phyloP scores from a whole-genome alignment of 768 basidiomycete genomes.

The Amanita subjunquillea region DNA sequence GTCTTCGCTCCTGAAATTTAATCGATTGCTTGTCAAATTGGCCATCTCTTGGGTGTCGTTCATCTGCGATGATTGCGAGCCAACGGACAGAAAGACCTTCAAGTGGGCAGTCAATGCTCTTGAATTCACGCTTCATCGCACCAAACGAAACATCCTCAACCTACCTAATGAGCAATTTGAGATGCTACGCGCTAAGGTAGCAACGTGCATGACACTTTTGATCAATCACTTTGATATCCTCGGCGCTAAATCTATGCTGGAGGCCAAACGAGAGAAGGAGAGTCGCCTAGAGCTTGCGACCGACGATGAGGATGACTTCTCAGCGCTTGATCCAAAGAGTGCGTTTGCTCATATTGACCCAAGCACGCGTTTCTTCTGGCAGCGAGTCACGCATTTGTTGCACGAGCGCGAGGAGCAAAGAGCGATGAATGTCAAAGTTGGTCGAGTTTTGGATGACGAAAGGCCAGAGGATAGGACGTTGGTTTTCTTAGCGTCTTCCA shows the following conservation, averaged over 20 bases:
- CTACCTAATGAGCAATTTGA: conserved; percentile 85
- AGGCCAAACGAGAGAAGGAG: conserved; percentile 88
- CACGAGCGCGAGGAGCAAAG: conserved; percentile 58
- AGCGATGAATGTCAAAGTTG: conserved; percentile 60
- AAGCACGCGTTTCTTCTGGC: conserved; percentile 69
- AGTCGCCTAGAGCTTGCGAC: conserved; percentile 52
- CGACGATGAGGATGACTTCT: conserved; percentile 40
- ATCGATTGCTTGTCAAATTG: conserved; percentile 74
- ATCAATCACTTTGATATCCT: conserved; percentile 97
- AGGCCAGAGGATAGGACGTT: conserved; percentile 90
- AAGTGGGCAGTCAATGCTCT: conserved; percentile 97
- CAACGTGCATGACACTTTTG: conserved; percentile 92
- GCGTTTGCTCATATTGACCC: conserved; percentile 44
- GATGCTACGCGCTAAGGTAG: conserved; percentile 83
- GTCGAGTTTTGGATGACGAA: conserved; percentile 90
- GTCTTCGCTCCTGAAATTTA: conserved; percentile 60
- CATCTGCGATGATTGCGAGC: conserved; percentile 96
- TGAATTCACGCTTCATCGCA: conserved; percentile 84
- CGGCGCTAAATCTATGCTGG: conserved; percentile 80
- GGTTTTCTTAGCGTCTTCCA: conserved; percentile 91
- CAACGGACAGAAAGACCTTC: conserved; percentile 91
- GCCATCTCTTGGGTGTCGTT: conserved; percentile 98
- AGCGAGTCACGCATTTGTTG: conserved; percentile 51
- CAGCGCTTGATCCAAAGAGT: conserved; percentile 23
- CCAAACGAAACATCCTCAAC: conserved; percentile 82